These are phyloP conservation scores for Amanita rimosa DNA, from an alignment of 768 basidiomycete genomes.

Conservation along the genomic window DNA sequence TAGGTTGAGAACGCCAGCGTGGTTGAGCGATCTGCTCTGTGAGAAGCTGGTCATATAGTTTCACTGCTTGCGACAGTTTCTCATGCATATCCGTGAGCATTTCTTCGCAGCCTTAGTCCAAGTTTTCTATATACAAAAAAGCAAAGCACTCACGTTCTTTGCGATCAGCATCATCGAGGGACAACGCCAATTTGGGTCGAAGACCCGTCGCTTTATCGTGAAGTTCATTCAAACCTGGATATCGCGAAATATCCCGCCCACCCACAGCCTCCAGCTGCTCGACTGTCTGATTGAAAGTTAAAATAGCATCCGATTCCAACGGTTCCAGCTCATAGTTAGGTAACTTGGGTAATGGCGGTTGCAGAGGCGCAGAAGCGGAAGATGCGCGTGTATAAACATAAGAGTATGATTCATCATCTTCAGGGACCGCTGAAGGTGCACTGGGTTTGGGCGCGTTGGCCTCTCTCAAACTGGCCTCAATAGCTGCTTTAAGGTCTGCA, in stretches of 20 bases:
- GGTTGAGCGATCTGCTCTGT: conserved; percentile 75
- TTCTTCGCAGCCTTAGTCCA: conserved; percentile 32
- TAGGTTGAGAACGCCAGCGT: conserved; percentile 38
- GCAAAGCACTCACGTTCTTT: conserved; percentile 57
- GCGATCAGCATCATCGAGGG: conserved; percentile 71
- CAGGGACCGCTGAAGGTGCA: conserved; percentile 50
- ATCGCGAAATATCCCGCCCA: conserved; percentile 65
- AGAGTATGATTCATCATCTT: conserved; percentile 22
- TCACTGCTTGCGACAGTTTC: conserved; percentile 86
- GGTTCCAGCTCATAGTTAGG: conserved; percentile 77
- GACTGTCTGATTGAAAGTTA: conserved; percentile 86
- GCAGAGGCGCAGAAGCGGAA: conserved; percentile 23
- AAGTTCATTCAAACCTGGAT: conserved; percentile 75
- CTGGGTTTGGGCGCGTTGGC: conserved; percentile 68
- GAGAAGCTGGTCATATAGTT: conserved; percentile 80
- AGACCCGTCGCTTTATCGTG: conserved; percentile 74
- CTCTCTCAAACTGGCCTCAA: conserved; percentile 91
- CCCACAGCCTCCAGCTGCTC: conserved; percentile 76
- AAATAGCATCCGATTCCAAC: conserved; percentile 72
- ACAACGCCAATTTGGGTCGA: conserved; percentile 74
- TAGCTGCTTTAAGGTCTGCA: conserved; percentile 85
- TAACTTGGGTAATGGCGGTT: conserved; percentile 39
- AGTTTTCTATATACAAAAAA: not conserved
- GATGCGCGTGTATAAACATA: conserved; percentile 33
- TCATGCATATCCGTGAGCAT: conserved; percentile 90